Conservation (phyloP, 805 yeast genomes). For the Yarrowia sp. region DNA sequence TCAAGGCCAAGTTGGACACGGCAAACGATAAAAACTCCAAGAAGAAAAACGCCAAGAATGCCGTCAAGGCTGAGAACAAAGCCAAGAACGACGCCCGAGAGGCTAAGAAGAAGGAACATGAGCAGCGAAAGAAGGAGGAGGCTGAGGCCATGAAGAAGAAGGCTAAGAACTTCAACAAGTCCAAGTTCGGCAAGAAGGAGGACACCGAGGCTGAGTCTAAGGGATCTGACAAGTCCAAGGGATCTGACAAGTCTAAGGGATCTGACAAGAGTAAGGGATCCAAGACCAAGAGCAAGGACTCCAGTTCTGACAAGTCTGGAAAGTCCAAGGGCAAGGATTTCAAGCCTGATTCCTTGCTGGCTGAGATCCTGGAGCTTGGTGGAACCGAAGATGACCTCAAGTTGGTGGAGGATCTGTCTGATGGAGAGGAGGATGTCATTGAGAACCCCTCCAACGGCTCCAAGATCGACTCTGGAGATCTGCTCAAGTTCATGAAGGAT, state of each 20-base stretch:
- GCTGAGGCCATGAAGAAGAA: conserved; percentile 17
- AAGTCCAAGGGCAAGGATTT: not conserved
- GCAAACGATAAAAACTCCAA: conserved; percentile 12
- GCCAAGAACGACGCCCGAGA: conserved; percentile 16
- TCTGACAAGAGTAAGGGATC: not conserved
- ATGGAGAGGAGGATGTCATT: conserved; percentile 37
- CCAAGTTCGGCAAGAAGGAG: conserved; percentile 20
- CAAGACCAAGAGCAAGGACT: not conserved
- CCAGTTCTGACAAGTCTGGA: not conserved
- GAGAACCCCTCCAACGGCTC: conserved; percentile 31
- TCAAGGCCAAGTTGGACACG: conserved; percentile 20
- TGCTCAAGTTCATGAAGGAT: conserved; percentile 28
- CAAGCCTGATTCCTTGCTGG: conserved; percentile 4
- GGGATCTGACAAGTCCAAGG: not conserved
- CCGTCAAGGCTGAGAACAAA: conserved; percentile 8
- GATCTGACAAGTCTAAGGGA: not conserved
- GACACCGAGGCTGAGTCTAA: not conserved
- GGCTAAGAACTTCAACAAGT: conserved; percentile 20
- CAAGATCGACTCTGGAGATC: conserved; percentile 28
- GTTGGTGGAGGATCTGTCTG: conserved; percentile 50
- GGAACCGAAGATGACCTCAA: conserved; percentile 81
- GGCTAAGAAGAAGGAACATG: conserved; percentile 22
- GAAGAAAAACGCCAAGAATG: conserved; percentile 20
- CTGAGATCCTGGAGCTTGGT: conserved; percentile 48
- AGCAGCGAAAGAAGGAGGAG: conserved; percentile 18